Base-by-base conservation (phyloP, 163 green algal genomes). In the Smithsoniella earleae region DNA sequence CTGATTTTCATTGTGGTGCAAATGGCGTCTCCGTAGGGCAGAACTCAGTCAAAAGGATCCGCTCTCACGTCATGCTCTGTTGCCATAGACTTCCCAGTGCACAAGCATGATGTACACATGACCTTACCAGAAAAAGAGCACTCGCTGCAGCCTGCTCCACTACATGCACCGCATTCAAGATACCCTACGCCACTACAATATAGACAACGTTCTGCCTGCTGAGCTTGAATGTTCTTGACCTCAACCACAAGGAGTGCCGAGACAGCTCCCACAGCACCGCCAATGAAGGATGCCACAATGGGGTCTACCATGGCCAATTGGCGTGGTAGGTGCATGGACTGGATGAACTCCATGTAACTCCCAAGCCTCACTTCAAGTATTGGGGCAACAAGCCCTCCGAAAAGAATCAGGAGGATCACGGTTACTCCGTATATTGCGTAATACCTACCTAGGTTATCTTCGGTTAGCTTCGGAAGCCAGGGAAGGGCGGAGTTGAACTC, bases 231-330 rank as follows among this genome's bases (percentile, higher is more conserved):
- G 82, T 97, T 97, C 81, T 97, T 96, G 2, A 89, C 74, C 79
- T 99, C 94, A 66, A 99, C 88, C 25, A 98, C 83, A 74, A 99
- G 82, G 65, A 98, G 85, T 8, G 90, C 83, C 3, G 86, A 92
- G 62, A 99, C 80, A 66, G 95, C 94, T 13, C 94, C 94, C 66
- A 98, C 91, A 18, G 88, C 89, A 13, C 94, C 94, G 16, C 94
- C 94, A 78, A 89, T 96, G 82, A 98, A 98, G 34, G 89, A 96
- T 0, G 94, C 94, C 30, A 98, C 93, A 46, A 98, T 98, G 62
- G 94, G 94, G 77, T 98, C 94, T 49, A 98, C 94, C 74, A 90
- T 55, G 0, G 90, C 90, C 66, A 98, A 86, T 85, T 98, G 91
- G 18, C 54, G 66, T 3, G 94, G 94, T 74, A 98, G 83, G 77